These are phyloP conservation scores for Cryptomeria japonica DNA, from an alignment of 75 land plant species.

Conservation along the genomic window DNA sequence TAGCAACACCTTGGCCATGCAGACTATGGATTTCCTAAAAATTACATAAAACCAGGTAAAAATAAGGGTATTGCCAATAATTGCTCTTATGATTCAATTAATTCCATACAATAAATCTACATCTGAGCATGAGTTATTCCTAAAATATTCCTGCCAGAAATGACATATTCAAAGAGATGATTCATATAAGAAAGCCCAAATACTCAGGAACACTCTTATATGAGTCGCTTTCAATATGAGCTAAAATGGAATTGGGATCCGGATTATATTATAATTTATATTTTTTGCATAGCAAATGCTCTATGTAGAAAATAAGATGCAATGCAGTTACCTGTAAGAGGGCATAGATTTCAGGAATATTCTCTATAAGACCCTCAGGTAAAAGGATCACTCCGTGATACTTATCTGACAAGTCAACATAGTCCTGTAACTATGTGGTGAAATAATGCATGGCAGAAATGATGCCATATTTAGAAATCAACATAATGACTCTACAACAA, in stretches of 20 bases:
- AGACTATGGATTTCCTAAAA: constrained; percentile 90
- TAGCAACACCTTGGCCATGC: constrained; percentile 62
- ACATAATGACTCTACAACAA: constrained; percentile 6
- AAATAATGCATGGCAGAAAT: constrained; percentile 2
- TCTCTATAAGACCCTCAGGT: constrained; percentile 98
- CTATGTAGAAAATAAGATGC: not conserved
- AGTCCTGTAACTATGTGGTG: not conserved
- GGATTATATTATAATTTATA: not conserved
- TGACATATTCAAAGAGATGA: not conserved
- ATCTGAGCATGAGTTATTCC: not conserved
- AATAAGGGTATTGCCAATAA: not conserved
- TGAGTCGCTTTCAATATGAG: not conserved
- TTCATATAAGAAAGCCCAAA: not conserved
- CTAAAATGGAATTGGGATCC: not conserved
- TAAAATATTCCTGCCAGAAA: not conserved
- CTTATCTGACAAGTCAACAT: constrained; percentile 55
- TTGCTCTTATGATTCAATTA: not conserved
- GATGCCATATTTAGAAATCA: not conserved
- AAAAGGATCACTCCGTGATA: constrained; percentile 94
- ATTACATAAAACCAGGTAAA: constrained; percentile 7
- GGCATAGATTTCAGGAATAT: constrained; percentile 98
- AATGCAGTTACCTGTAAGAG: constrained; percentile 72
- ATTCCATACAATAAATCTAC: not conserved
- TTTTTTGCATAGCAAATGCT: not conserved
- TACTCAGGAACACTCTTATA: not conserved